A percentile compares a stretch with the other conserved stretches of the same genome.
phyloP scores from a whole-genome alignment of 768 basidiomycete genomes.

The Tulasnella sp. region DNA sequence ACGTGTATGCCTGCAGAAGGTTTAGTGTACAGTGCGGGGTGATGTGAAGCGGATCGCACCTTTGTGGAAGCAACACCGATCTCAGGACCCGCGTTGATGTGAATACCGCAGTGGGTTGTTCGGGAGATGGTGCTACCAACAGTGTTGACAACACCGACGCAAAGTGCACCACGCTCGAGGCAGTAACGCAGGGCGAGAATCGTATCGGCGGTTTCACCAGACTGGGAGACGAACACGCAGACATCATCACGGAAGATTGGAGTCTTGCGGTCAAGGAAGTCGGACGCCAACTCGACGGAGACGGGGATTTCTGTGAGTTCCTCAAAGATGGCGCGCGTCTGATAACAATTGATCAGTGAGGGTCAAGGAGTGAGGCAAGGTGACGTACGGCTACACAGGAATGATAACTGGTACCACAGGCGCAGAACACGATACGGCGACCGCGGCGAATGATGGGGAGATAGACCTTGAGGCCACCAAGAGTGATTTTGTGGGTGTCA shows the following conservation, averaged over 20 bases:
- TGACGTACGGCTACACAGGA: constrained; percentile 64
- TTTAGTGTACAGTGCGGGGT: neutral
- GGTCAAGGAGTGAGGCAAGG: neutral
- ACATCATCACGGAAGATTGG: constrained; percentile 99
- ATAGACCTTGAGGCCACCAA: constrained; percentile 91
- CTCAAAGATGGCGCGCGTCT: constrained; percentile 91
- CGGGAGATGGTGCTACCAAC: constrained; percentile 96
- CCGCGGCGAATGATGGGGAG: constrained; percentile 92
- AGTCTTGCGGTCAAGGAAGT: constrained; percentile 97
- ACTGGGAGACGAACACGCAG: constrained; percentile 91
- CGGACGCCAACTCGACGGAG: constrained; percentile 90
- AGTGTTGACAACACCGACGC: constrained; percentile 95
- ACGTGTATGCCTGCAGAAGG: constrained; percentile 72
- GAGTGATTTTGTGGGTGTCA: constrained; percentile 77
- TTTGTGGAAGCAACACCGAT: constrained; percentile 99
- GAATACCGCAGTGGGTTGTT: constrained; percentile 97
- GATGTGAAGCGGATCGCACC: constrained; percentile 31
- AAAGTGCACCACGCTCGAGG: constrained; percentile 89
- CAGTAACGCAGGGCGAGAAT: constrained; percentile 95
- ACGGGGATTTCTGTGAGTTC: constrained; percentile 98
- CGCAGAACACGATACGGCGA: constrained; percentile 88
- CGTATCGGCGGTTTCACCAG: constrained; percentile 97
- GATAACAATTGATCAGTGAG: neutral
- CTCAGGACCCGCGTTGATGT: constrained; percentile 98
- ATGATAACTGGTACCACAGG: constrained; percentile 98